A percentile compares a stretch with the other conserved stretches of the same genome.
phyloP scores from a whole-genome alignment of 176 grass and related monocot genomes.

The Urochloa ruziziensis region DNA sequence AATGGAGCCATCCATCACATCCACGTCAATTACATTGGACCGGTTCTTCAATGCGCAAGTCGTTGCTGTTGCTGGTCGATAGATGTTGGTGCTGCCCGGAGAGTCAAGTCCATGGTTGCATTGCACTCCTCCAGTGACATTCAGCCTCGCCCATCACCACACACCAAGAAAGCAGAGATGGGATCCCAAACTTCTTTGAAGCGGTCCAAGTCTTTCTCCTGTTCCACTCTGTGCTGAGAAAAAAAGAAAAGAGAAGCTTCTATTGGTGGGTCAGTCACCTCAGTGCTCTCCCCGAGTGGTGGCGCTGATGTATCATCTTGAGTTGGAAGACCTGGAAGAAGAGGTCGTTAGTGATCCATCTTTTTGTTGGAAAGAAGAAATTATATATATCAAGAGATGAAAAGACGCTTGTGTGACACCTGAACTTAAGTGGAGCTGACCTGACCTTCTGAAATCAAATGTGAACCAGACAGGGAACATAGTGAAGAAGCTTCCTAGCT shows the following conservation, averaged over 20 bases:
- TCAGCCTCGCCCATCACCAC: constrained; percentile 29
- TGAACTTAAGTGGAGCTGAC: background rate
- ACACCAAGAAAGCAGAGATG: background rate
- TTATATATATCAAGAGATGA: background rate
- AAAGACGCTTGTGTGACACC: background rate
- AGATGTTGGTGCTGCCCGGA: background rate
- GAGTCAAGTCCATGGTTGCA: constrained; percentile 49
- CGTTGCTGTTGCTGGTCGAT: background rate
- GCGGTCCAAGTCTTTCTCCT: constrained; percentile 41
- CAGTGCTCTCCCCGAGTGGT: constrained; percentile 3
- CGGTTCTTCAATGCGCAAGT: constrained; percentile 25
- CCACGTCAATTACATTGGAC: constrained; percentile 19
- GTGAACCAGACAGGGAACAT: constrained; percentile 12
- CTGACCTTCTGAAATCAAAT: background rate
- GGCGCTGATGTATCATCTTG: background rate
- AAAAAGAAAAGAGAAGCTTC: background rate
- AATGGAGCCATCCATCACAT: background rate
- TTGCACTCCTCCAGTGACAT: background rate
- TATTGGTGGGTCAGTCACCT: constrained; percentile 16
- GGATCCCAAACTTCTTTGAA: constrained; percentile 35
- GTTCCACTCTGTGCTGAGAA: background rate
- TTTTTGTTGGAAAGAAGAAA: background rate
- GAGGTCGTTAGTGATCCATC: background rate
- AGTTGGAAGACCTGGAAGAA: constrained; percentile 43
- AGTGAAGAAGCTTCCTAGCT: constrained; percentile 21